Evolutionary conservation across 495 filamentous ascomycete genomes (phyloP).

Genomic region (Penicillium subrubescens): DNA sequence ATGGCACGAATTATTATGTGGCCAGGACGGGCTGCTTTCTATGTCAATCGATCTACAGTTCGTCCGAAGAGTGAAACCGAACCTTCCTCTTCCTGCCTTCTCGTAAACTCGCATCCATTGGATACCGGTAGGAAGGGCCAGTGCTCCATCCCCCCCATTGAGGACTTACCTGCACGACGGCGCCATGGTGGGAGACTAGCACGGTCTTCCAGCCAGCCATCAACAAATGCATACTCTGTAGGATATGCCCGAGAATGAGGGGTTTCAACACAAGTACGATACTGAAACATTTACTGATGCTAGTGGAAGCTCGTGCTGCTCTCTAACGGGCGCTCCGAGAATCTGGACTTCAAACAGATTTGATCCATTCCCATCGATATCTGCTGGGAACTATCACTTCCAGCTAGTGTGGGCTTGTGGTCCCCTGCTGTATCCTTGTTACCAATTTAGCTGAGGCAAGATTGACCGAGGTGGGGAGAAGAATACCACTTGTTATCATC

Average conservation of each 20-base stretch:
- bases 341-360: background rate
- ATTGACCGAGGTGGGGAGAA: slow-evolving; percentile 15
- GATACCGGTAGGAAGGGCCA: slow-evolving; percentile 6
- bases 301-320: background rate
- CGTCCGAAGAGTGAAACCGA: slow-evolving; percentile 9
- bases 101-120: slow-evolving; percentile 2
- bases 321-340: slow-evolving; percentile 14
- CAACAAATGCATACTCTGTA: background rate
- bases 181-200: background rate
- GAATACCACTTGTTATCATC: slow-evolving; percentile 7
- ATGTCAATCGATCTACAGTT: slow-evolving; percentile 24
- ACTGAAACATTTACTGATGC: background rate
- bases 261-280: background rate
- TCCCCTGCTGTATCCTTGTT: background rate
- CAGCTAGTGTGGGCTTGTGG: background rate
- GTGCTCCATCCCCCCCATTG: background rate
- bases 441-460: slow-evolving; percentile 9
- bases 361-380: background rate
- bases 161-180: slow-evolving; percentile 10
- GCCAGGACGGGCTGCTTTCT: background rate
- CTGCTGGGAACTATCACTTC: background rate
- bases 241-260: background rate
- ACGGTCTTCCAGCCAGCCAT: slow-evolving; percentile 24
- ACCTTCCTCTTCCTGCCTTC: background rate
- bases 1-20: background rate